Percentiles rank a stretch among this genome's conserved stretches.
phyloP scores from a whole-genome alignment of 1,284 basidiomycete species.

The Thecaphora frezii region DNA sequence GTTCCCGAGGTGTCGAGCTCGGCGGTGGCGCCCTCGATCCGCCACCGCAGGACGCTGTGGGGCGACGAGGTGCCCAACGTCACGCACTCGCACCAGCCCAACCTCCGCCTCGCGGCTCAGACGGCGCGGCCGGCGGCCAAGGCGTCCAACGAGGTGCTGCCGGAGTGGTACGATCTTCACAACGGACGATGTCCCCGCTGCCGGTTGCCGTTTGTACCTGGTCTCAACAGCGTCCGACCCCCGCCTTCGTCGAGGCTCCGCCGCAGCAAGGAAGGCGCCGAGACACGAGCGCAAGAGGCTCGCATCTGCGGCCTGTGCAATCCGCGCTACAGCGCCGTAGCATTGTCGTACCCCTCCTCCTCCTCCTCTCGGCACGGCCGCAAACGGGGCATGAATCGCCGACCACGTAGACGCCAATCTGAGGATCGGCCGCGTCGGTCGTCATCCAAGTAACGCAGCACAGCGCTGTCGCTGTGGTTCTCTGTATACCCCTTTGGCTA shows the following conservation, averaged over 20 bases:
- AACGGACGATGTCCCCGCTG: conserved; percentile 2
- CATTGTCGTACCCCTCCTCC: too few species aligned
- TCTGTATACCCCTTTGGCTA: too few species aligned
- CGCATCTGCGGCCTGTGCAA: neutral
- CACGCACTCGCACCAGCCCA: neutral
- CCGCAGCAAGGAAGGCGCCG: too few species aligned
- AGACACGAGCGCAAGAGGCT: too few species aligned
- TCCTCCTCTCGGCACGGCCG: too few species aligned
- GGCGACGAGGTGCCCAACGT: conserved; percentile 15
- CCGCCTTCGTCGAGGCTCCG: too few species aligned
- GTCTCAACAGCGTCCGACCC: conserved; percentile 6
- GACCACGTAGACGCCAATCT: too few species aligned
- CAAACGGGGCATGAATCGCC: too few species aligned
- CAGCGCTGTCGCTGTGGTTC: too few species aligned
- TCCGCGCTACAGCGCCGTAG: too few species aligned
- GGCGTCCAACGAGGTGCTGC: conserved; percentile 3
- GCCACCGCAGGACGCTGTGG: conserved; percentile 14
- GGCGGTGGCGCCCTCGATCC: conserved; percentile 4
- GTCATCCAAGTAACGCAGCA: too few species aligned
- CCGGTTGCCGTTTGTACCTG: conserved; percentile 9
- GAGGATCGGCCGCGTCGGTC: too few species aligned
- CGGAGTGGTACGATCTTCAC: conserved; percentile 18
- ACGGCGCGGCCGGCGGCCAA: neutral
- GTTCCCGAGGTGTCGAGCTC: conserved; percentile 11
- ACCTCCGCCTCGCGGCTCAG: neutral